These are phyloP conservation scores for Cunninghamia lanceolata DNA, from an alignment of 75 land plant species.

Conservation along the genomic window DNA sequence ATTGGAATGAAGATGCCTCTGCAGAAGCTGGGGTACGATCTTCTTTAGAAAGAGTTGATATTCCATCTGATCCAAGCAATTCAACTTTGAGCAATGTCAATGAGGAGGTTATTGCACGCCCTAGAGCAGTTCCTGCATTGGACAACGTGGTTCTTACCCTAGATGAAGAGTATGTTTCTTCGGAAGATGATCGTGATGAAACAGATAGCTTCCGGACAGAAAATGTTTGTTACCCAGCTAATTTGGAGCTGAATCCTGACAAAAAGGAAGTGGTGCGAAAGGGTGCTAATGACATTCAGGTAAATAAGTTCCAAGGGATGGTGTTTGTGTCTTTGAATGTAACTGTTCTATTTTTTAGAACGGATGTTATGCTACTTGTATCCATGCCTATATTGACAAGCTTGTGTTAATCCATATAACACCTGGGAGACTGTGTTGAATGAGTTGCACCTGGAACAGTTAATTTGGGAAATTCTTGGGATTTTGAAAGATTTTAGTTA, in stretches of 20 bases:
- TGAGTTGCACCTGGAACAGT: not conserved
- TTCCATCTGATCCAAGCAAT: not conserved
- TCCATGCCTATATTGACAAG: not conserved
- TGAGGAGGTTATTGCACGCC: not conserved
- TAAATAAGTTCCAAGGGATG: not conserved
- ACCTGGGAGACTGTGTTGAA: not conserved
- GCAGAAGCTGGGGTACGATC: not conserved
- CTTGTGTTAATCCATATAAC: not conserved
- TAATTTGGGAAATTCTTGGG: not conserved
- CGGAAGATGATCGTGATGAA: not conserved
- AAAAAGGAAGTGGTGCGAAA: not conserved
- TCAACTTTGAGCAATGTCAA: not conserved
- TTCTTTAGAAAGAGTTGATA: not conserved
- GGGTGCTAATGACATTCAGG: not conserved
- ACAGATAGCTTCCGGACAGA: not conserved
- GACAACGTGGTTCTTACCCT: not conserved
- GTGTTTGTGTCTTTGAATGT: not conserved
- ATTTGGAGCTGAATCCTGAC: not conserved
- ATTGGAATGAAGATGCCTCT: slow-evolving; percentile 38
- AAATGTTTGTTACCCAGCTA: not conserved
- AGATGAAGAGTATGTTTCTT: not conserved
- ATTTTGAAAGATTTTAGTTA: not conserved
- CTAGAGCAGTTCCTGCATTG: not conserved
- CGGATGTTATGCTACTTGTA: not conserved
- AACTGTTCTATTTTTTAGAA: not conserved